Conservation (phyloP, 768 basidiomycete genomes). For the Psilocybe cubensis region DNA sequence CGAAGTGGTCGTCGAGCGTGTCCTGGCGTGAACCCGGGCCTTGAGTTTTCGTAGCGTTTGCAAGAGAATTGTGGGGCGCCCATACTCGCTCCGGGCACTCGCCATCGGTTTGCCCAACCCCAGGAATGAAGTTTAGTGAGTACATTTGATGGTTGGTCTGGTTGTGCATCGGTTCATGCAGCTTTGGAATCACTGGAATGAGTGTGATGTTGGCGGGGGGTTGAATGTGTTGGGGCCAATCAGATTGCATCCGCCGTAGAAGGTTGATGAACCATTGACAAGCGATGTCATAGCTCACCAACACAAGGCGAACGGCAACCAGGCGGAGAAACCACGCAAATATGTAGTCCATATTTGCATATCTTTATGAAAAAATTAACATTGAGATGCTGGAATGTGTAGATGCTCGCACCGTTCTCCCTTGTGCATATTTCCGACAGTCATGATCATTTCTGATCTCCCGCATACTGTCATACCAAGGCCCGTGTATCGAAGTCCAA, state of each 20-base stretch:
- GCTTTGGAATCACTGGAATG: slow-evolving; percentile 28
- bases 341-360: slow-evolving; percentile 15
- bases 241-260: slow-evolving; percentile 16
- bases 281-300: no score
- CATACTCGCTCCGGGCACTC: slow-evolving; percentile 32
- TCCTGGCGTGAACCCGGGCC: slow-evolving; percentile 16
- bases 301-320: not conserved
- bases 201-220: slow-evolving; percentile 1
- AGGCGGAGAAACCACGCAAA: not conserved
- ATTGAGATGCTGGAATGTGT: not conserved
- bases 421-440: slow-evolving; percentile 13
- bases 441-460: slow-evolving; percentile 2
- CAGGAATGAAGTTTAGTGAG: slow-evolving; percentile 28
- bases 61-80: slow-evolving; percentile 6
- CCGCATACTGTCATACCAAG: not conserved
- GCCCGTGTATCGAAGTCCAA: not conserved
- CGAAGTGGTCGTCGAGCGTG: slow-evolving; percentile 14
- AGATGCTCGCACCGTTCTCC: slow-evolving; percentile 30
- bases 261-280: no score
- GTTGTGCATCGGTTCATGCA: slow-evolving; percentile 32
- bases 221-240: not conserved
- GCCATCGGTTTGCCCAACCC: slow-evolving; percentile 29
- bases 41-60: slow-evolving; percentile 12
- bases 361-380: not conserved
- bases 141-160: slow-evolving; percentile 22